phyloP scores from a whole-genome alignment of 2,329 filamentous ascomycete genomes.

The Penicillium sp. region DNA sequence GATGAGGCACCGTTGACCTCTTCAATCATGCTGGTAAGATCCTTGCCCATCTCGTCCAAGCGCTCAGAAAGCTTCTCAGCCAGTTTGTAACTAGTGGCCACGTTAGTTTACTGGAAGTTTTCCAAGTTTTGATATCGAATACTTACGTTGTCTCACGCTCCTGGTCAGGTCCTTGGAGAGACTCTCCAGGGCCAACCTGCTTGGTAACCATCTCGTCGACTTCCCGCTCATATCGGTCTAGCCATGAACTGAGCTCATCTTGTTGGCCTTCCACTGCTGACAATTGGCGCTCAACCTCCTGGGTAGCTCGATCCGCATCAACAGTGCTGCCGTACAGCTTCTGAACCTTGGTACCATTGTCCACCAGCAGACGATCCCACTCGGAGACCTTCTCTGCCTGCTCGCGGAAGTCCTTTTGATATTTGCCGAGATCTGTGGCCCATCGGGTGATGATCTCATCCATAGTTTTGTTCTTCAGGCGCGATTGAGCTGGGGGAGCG shows the following conservation, averaged over 20 bases:
- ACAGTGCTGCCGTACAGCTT: slow-evolving; percentile 89
- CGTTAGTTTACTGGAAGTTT: slow-evolving; percentile 18
- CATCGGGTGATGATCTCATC: slow-evolving; percentile 97
- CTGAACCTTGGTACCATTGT: slow-evolving; percentile 93
- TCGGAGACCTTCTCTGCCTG: slow-evolving; percentile 82
- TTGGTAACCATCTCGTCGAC: slow-evolving; percentile 84
- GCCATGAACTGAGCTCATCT: slow-evolving; percentile 80
- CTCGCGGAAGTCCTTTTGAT: slow-evolving; percentile 93
- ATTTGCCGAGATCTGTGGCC: slow-evolving; percentile 92
- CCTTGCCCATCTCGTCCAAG: slow-evolving; percentile 89
- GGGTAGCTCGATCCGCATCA: slow-evolving; percentile 87
- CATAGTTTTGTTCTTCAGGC: slow-evolving; percentile 97
- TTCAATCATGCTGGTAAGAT: slow-evolving; percentile 93
- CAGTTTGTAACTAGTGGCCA: slow-evolving; percentile 66
- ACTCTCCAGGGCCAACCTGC: slow-evolving; percentile 72
- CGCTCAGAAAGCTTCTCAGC: slow-evolving; percentile 90
- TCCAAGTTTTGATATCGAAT: not conserved
- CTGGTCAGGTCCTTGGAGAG: slow-evolving; percentile 83
- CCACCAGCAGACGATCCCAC: slow-evolving; percentile 90
- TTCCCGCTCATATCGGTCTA: slow-evolving; percentile 88
- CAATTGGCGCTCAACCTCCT: slow-evolving; percentile 90
- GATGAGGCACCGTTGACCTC: slow-evolving; percentile 95
- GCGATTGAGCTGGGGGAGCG: slow-evolving; percentile 73
- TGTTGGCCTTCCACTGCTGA: slow-evolving; percentile 88
- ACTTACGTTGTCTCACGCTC: slow-evolving; percentile 86